Percentiles rank a stretch among this genome's conserved stretches.
Evolutionary conservation across 2,329 filamentous ascomycete genomes (phyloP).

Genomic region (Colletotrichum sp.): DNA sequence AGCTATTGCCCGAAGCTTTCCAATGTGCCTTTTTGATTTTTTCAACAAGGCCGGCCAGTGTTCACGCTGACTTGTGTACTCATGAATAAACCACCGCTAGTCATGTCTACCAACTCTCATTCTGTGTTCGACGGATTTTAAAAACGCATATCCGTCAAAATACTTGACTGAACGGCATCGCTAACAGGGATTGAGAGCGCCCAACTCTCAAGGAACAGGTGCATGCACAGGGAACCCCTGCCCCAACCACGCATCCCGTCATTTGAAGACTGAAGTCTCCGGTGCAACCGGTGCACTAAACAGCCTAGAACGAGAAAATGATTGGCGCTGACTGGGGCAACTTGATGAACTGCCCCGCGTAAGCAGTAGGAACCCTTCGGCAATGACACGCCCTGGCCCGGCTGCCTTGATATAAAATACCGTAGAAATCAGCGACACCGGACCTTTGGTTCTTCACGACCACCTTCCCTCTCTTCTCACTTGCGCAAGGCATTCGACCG

Average conservation of each 20-base stretch:
- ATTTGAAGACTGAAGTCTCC: background rate
- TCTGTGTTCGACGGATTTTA: background rate
- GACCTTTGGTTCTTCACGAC: background rate
- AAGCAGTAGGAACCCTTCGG: background rate
- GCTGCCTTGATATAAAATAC: background rate
- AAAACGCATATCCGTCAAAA: background rate
- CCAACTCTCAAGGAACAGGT: background rate
- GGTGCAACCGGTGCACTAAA: background rate
- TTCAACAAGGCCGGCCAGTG: background rate
- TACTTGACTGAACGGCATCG: background rate
- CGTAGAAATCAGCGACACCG: background rate
- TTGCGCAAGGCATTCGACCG: rapidly evolving
- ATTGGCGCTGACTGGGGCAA: background rate
- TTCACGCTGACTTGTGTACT: rapidly evolving
- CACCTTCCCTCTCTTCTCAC: background rate
- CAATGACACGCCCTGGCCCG: background rate
- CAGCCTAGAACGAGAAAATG: background rate
- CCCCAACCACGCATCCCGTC: background rate
- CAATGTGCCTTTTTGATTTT: background rate
- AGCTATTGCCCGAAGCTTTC: background rate
- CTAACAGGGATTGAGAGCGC: background rate
- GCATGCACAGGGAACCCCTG: background rate
- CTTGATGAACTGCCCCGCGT: background rate
- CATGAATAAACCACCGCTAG: background rate
- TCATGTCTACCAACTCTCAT: background rate